These are phyloP conservation scores for Russula sp. DNA, from an alignment of 768 basidiomycete species.

Conservation along the genomic window DNA sequence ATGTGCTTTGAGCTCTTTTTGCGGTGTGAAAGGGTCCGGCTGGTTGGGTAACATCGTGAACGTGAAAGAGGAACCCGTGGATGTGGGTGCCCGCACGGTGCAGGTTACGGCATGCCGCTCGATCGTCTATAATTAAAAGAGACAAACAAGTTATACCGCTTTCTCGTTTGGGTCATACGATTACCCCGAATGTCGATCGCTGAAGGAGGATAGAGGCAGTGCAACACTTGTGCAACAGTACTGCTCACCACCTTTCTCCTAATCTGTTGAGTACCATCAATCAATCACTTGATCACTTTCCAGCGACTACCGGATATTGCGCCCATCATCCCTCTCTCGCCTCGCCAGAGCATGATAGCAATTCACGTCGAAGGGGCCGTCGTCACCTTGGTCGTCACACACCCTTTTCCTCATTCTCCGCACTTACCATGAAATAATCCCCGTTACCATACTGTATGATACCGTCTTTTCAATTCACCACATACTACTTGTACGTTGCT, in stretches of 20 bases:
- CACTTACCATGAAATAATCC: background rate
- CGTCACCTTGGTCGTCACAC: background rate
- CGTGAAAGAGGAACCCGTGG: background rate
- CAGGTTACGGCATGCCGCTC: constrained; percentile 2
- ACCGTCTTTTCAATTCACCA: background rate
- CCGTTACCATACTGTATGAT: background rate
- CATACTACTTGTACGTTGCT: background rate
- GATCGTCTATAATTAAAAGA: background rate
- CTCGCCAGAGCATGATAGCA: background rate
- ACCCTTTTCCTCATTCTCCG: background rate
- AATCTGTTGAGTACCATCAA: background rate
- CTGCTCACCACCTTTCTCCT: background rate
- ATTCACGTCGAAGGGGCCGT: background rate
- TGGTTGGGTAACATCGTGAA: background rate
- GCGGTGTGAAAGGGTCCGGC: constrained; percentile 18
- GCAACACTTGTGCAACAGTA: background rate
- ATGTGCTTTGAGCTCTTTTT: constrained; percentile 22
- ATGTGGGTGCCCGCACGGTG: background rate
- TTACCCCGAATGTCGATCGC: constrained; percentile 5
- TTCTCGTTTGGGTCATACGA: background rate
- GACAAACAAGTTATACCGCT: background rate
- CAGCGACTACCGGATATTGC: background rate
- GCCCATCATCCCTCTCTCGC: background rate
- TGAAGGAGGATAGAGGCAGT: constrained; percentile 1
- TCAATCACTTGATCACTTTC: background rate